Evolutionary conservation across 169 alveolate species (phyloP), one percentile per base, ranked within the genome.

Genomic region (Eimeria tenella): DNA sequence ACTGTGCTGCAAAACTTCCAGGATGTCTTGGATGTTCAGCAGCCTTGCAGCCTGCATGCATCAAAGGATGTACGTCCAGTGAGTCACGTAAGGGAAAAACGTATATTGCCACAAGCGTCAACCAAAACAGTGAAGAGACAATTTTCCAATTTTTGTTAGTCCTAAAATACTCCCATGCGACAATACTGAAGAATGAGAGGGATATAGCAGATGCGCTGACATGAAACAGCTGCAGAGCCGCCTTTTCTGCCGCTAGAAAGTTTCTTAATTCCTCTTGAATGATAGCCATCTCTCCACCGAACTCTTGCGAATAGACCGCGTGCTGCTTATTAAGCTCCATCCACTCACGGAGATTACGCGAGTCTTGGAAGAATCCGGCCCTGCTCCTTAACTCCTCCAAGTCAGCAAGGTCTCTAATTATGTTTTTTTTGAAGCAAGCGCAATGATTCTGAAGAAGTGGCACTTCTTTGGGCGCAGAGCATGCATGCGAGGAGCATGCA

Each of bases 141-240:
- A 7, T 3, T 42, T 31, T 25, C 42, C 42, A 31, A 31, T 73
- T 56, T 15, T 5, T 23, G 3, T 0, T 55, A 25, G 58, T 73
- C 13, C 25, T 4, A n/a, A 4, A 73, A 42, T 9, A 23, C 19
- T 4, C 49, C 58, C 49, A 23, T 13, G 82, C 58, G 31, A 23
- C 60, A 31, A 31, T 0, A 7, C 11, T 53, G 82, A 56, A 42
- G 10, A 60, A 60, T 60, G 58, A 73, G 25, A 9, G 82, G 58
- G 19, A 11, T 21, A 53, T 53, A 42, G 82, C 31, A 10, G 15
- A 23, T 53, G 31, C 7, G 25, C 82, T 53, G 82, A 73, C 82
- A 31, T 73, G 82, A 10, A 73, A 23, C 82, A 73, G 15, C 82
- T 73, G 82, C 31, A 73, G 82, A 42, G 82, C 82, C 82, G 82